Evolutionary conservation across 208 protist species (phyloP).

Genomic region (Leishmania braziliensis): DNA sequence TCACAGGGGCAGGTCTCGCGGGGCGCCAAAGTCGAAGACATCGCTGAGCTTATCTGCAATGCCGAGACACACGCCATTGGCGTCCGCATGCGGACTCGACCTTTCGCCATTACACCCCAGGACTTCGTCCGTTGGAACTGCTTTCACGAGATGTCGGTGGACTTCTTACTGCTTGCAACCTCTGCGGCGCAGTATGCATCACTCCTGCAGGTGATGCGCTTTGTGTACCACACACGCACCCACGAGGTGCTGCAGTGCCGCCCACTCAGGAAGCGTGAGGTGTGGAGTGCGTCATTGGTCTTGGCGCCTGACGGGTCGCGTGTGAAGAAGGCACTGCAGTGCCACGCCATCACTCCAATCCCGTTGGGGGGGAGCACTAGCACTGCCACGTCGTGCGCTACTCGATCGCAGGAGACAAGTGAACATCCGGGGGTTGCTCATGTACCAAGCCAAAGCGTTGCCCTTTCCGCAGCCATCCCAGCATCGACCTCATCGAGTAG

Average conservation of each 20-base stretch:
- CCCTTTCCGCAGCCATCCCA: no score
- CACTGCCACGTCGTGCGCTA: background rate
- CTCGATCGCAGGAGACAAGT: background rate
- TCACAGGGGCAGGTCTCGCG: conserved; percentile 23
- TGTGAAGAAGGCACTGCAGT: conserved; percentile 29
- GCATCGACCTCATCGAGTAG: no score
- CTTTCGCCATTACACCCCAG: conserved; percentile 23
- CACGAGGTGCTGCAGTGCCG: conserved; percentile 21
- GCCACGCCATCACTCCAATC: background rate
- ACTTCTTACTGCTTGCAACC: conserved; percentile 31
- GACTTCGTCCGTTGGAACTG: conserved; percentile 6
- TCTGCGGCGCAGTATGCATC: conserved; percentile 9
- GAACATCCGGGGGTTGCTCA: no score
- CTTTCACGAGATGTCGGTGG: conserved; percentile 56
- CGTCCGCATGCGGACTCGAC: conserved; percentile 36
- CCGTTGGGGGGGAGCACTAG: background rate
- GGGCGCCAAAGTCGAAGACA: conserved; percentile 47
- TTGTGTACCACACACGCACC: conserved; percentile 23
- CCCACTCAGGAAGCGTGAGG: conserved; percentile 12
- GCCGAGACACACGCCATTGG: conserved; percentile 19
- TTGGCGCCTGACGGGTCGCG: conserved; percentile 42
- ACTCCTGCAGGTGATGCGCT: conserved; percentile 16
- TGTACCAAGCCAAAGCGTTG: background rate
- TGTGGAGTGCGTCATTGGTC: conserved; percentile 28
- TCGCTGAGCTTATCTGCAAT: conserved; percentile 33